phyloP scores from a whole-genome alignment of 805 yeast species.

The Pichia membranifaciens region DNA sequence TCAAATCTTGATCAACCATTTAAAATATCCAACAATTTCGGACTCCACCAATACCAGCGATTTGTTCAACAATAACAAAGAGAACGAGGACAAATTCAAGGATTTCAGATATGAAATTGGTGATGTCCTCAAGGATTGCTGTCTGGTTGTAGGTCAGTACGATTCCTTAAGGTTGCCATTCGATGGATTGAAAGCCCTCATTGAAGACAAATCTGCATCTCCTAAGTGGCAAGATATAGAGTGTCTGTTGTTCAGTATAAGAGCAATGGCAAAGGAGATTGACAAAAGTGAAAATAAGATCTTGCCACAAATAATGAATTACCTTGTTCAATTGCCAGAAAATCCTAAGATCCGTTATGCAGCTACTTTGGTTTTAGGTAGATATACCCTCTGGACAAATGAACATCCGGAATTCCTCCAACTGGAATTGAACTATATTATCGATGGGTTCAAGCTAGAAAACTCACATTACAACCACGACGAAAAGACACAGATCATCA shows the following conservation, averaged over 20 bases:
- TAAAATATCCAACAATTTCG: constrained; percentile 60
- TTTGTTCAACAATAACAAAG: constrained; percentile 62
- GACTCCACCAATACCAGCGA: constrained; percentile 34
- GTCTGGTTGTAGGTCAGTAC: constrained; percentile 79
- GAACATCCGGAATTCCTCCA: constrained; percentile 78
- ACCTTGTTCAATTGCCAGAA: constrained; percentile 67
- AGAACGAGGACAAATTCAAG: constrained; percentile 86
- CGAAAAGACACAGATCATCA: constrained; percentile 43
- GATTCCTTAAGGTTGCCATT: constrained; percentile 69
- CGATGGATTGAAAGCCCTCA: constrained; percentile 42
- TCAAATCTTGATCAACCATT: constrained; percentile 56
- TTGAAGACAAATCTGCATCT: constrained; percentile 16
- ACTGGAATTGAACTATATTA: constrained; percentile 77
- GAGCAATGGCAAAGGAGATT: constrained; percentile 94
- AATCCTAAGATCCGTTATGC: constrained; percentile 86
- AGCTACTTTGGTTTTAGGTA: constrained; percentile 87
- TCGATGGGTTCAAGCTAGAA: constrained; percentile 52
- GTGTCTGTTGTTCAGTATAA: constrained; percentile 81
- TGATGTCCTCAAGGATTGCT: constrained; percentile 93
- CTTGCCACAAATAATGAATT: constrained; percentile 71
- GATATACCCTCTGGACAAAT: constrained; percentile 94
- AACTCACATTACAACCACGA: constrained; percentile 8
- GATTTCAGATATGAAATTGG: constrained; percentile 97
- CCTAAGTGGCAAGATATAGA: constrained; percentile 78
- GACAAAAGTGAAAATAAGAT: constrained; percentile 55